A percentile compares a stretch with the other conserved stretches of the same genome.
These are phyloP conservation scores for Naganishia cerealis DNA, from an alignment of 1,284 basidiomycete genomes.

Conservation along the genomic window DNA sequence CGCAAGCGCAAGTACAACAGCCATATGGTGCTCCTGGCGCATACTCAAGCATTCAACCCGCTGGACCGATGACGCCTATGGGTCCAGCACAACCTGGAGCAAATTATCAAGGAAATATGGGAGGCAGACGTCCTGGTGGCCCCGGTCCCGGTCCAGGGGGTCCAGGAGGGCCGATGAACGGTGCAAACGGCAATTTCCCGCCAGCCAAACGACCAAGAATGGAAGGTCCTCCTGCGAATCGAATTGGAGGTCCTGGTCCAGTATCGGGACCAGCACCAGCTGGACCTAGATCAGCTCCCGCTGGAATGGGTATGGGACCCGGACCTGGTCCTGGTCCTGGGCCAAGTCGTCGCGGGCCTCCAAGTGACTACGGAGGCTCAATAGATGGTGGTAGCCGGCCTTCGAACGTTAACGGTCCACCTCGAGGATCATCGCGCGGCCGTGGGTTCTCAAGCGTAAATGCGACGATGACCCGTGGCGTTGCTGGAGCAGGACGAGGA, in stretches of 20 bases:
- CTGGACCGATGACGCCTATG: conserved; percentile 34
- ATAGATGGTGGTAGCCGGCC: conserved; percentile 14
- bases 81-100: conserved; percentile 17
- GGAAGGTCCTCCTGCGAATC: conserved; percentile 63
- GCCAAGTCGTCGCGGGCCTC: conserved; percentile 16
- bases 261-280: conserved; percentile 28
- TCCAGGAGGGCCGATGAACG: background rate
- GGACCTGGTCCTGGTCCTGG: conserved; percentile 4
- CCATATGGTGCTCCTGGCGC: conserved; percentile 24
- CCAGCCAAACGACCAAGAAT: conserved; percentile 73
- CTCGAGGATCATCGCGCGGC: conserved; percentile 17
- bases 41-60: conserved; percentile 34
- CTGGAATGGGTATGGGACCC: conserved; percentile 27
- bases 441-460: conserved; percentile 2
- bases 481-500: conserved; percentile 21
- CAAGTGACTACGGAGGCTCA: conserved; percentile 10
- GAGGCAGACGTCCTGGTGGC: conserved; percentile 29
- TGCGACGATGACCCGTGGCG: conserved; percentile 16
- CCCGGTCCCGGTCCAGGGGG: conserved; percentile 11
- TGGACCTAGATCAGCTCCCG: conserved; percentile 29
- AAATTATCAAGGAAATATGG: conserved; percentile 38
- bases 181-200: conserved; percentile 41
- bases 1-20: conserved; percentile 34
- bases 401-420: conserved; percentile 6
- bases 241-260: conserved; percentile 34